Evolutionary conservation across 306 rosid genomes (phyloP).

Genomic region (Ormosia semicastrata): DNA sequence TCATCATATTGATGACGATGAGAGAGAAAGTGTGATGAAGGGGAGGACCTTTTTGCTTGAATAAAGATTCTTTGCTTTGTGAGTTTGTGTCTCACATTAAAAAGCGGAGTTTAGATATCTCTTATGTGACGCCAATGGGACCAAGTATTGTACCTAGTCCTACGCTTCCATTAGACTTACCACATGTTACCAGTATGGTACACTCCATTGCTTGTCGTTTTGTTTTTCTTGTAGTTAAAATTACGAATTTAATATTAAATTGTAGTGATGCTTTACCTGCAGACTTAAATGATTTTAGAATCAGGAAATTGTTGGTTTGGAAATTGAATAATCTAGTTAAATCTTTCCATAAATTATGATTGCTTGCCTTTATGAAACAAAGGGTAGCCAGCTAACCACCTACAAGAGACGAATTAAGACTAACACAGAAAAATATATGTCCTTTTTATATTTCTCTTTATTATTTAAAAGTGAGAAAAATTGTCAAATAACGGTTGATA

Average conservation of each 20-base stretch:
- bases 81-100: constrained; percentile 23
- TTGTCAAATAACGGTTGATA: no score
- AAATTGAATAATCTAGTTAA: no score
- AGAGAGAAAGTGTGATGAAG: constrained; percentile 30
- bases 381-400: no score
- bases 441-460: no score
- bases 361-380: no score
- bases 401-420: no score
- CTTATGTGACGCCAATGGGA: constrained; percentile 28
- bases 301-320: no score
- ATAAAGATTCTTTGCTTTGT: constrained; percentile 10
- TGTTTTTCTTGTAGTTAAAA: not conserved
- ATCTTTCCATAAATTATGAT: no score
- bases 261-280: not conserved
- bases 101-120: constrained; percentile 31
- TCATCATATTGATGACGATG: constrained; percentile 41
- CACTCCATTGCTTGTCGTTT: not conserved
- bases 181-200: not conserved
- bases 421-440: no score
- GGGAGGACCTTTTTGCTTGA: not conserved
- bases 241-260: not conserved
- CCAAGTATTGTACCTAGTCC: constrained; percentile 21
- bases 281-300: no score
- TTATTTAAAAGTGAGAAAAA: no score
- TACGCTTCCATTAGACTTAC: not conserved